Conservation (phyloP, 805 yeast genomes). For the Ogataea populi-albae region DNA sequence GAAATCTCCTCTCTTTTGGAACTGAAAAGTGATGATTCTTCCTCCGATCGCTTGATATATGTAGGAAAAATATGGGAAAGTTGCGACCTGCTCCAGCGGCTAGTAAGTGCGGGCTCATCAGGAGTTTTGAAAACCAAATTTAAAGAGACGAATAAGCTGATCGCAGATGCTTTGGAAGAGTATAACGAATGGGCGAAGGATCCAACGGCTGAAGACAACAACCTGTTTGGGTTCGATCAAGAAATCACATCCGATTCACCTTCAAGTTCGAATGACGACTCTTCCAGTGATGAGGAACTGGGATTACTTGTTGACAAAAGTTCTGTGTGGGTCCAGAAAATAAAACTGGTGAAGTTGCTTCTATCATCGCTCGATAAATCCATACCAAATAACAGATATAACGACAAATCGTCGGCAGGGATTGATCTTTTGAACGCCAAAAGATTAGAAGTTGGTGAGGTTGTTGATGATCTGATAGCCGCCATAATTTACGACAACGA, state of each 20-base stretch:
- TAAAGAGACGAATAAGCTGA: constrained; percentile 40
- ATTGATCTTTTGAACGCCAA: constrained; percentile 46
- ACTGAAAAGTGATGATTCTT: constrained; percentile 11
- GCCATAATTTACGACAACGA: constrained; percentile 47
- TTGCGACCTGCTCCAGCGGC: constrained; percentile 47
- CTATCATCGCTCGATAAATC: constrained; percentile 59
- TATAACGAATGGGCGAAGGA: constrained; percentile 66
- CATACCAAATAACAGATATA: constrained; percentile 39
- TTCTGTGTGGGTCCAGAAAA: constrained; percentile 47
- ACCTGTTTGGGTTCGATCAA: constrained; percentile 54
- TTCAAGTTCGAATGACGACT: constrained; percentile 20
- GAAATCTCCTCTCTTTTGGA: constrained; percentile 20
- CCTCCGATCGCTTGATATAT: constrained; percentile 45
- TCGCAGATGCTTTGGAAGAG: constrained; percentile 65
- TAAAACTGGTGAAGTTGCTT: constrained; percentile 56
- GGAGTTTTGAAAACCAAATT: constrained; percentile 51
- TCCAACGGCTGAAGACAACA: constrained; percentile 49
- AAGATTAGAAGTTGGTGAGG: constrained; percentile 42
- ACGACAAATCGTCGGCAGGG: constrained; percentile 34
- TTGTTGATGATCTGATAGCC: constrained; percentile 58
- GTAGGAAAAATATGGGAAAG: constrained; percentile 73
- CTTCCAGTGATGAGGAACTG: background rate
- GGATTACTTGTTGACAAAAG: constrained; percentile 32
- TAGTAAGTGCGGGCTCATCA: constrained; percentile 48
- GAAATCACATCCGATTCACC: constrained; percentile 25